Percentiles rank a stretch among this genome's conserved stretches.
Evolutionary conservation across 2,329 filamentous ascomycete genomes (phyloP).

Genomic region (Arthrobotrys megalospora): DNA sequence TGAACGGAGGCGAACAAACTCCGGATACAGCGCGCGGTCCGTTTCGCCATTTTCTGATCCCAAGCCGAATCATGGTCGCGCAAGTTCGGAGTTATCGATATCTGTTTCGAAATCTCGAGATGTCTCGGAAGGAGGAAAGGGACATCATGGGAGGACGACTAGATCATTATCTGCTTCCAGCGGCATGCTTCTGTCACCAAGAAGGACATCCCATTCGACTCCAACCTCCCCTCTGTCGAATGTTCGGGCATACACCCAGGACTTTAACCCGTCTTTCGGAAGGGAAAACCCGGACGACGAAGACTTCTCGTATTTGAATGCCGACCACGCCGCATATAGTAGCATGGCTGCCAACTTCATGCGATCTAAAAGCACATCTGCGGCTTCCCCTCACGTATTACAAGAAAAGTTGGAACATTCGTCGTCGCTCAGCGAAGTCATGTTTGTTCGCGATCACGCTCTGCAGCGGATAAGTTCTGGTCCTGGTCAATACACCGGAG

Average conservation of each 20-base stretch:
- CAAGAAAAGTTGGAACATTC: constrained; percentile 53
- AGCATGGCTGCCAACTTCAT: constrained; percentile 58
- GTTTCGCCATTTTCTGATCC: constrained; percentile 69
- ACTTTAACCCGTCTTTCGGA: constrained; percentile 59
- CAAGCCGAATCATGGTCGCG: constrained; percentile 73
- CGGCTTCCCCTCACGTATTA: constrained; percentile 42
- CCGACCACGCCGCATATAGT: constrained; percentile 53
- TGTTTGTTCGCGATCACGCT: constrained; percentile 42
- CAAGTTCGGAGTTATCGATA: constrained; percentile 78
- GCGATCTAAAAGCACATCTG: constrained; percentile 59
- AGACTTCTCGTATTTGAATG: constrained; percentile 53
- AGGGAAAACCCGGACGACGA: constrained; percentile 39
- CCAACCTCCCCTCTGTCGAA: constrained; percentile 53
- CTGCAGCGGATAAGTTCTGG: constrained; percentile 47
- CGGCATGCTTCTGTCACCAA: constrained; percentile 42
- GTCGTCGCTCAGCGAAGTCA: constrained; percentile 54
- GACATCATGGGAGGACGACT: constrained; percentile 41
- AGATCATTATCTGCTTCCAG: constrained; percentile 49
- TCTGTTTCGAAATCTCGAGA: constrained; percentile 65
- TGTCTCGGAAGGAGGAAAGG: constrained; percentile 42
- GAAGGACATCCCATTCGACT: constrained; percentile 42
- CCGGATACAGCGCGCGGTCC: constrained; percentile 71
- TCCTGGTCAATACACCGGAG: constrained; percentile 56
- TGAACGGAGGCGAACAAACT: constrained; percentile 73
- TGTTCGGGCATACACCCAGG: constrained; percentile 55